Evolutionary conservation across 1,284 basidiomycete genomes (phyloP).

Genomic region (Pseudozyma flocculosa): DNA sequence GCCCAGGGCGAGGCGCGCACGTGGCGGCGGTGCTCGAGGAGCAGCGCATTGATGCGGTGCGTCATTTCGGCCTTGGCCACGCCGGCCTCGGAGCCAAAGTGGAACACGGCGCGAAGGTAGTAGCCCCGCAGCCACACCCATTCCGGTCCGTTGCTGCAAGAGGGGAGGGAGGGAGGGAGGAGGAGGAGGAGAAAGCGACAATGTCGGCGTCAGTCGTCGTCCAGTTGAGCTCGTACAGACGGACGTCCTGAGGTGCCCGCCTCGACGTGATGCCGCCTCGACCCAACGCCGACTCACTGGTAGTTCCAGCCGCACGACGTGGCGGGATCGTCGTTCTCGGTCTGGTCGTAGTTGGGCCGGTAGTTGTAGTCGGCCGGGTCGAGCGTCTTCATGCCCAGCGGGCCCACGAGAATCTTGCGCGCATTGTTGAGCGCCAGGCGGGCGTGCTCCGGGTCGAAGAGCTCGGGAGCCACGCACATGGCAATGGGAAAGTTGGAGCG

Average conservation of each 20-base stretch:
- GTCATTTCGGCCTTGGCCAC: slow-evolving; percentile 26
- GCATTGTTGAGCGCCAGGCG: slow-evolving; percentile 63
- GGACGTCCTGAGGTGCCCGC: no score
- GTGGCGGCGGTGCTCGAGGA: slow-evolving; percentile 40
- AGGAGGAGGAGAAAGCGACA: no score
- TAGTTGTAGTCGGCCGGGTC: slow-evolving; percentile 51
- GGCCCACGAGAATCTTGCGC: slow-evolving; percentile 35
- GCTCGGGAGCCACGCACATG: slow-evolving; percentile 93
- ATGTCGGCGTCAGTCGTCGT: no score
- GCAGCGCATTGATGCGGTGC: slow-evolving; percentile 37
- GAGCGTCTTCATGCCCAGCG: slow-evolving; percentile 50
- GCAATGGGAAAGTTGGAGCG: slow-evolving; percentile 82
- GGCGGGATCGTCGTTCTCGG: slow-evolving; percentile 33
- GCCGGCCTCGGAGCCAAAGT: slow-evolving; percentile 58
- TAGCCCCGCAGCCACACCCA: slow-evolving; percentile 95
- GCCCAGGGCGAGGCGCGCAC: slow-evolving; percentile 44
- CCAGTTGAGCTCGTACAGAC: no score
- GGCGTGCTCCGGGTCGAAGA: slow-evolving; percentile 81
- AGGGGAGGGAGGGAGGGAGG: background rate
- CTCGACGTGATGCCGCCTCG: no score
- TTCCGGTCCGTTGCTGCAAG: slow-evolving; percentile 69
- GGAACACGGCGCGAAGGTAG: slow-evolving; percentile 80
- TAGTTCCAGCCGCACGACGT: slow-evolving; percentile 48
- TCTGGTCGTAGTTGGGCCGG: slow-evolving; percentile 50
- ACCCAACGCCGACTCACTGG: slow-evolving; percentile 10